A percentile compares a stretch with the other conserved stretches of the same genome.
These are phyloP conservation scores for Sporothrix schenckii DNA, from an alignment of 2,329 filamentous ascomycete genomes.

Conservation along the genomic window DNA sequence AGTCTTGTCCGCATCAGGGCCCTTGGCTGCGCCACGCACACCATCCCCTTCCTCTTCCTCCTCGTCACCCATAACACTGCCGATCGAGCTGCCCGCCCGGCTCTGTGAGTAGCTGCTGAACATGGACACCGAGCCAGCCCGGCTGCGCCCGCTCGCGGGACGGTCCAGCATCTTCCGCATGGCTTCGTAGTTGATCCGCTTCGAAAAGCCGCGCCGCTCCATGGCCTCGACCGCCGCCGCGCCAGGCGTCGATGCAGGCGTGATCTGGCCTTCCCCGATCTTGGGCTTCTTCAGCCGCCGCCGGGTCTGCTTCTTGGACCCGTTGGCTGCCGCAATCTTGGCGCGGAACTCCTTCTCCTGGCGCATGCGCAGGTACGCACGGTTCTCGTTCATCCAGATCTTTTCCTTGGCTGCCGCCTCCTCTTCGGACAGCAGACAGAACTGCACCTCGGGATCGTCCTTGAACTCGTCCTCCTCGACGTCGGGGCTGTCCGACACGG, in stretches of 20 bases:
- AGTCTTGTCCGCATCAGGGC: background rate
- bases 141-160: conserved; percentile 42
- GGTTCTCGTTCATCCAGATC: conserved; percentile 94
- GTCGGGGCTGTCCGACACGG: conserved; percentile 61
- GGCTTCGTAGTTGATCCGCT: conserved; percentile 74
- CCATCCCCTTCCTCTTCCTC: conserved; percentile 32
- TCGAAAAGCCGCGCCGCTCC: conserved; percentile 69
- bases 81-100: conserved; percentile 42
- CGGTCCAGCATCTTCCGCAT: conserved; percentile 61
- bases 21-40: background rate
- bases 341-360: conserved; percentile 80
- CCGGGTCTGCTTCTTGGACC: conserved; percentile 39
- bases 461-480: conserved; percentile 83
- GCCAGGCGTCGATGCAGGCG: conserved; percentile 67
- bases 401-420: conserved; percentile 84
- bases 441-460: conserved; percentile 82
- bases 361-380: conserved; percentile 85
- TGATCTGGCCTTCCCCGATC: conserved; percentile 68
- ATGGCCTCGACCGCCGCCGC: conserved; percentile 71
- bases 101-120: conserved; percentile 50
- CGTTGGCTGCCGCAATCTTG: conserved; percentile 54
- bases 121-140: conserved; percentile 52
- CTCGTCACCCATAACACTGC: conserved; percentile 34
- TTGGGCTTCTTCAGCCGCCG: conserved; percentile 59
- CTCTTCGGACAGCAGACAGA: conserved; percentile 72